These are phyloP conservation scores for Aquilaria sinensis DNA, from an alignment of 345 rosid genomes.

Conservation along the genomic window DNA sequence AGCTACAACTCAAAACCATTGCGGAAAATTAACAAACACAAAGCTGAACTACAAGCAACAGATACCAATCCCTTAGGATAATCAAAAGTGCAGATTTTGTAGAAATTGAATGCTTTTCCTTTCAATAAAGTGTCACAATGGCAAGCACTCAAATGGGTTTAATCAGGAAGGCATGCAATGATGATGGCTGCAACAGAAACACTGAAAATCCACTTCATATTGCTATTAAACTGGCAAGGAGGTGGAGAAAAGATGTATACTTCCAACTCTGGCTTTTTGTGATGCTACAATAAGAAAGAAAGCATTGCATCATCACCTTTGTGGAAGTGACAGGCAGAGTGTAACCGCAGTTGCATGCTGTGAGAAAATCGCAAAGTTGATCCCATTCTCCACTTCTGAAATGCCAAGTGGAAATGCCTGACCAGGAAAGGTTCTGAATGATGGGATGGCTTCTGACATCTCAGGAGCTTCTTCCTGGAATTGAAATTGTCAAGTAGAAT, in stretches of 20 bases:
- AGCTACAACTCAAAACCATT: too few species aligned
- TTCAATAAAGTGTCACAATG: too few species aligned
- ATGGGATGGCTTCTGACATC: constrained; percentile 30
- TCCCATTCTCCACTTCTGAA: constrained; percentile 65
- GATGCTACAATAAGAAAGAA: not conserved
- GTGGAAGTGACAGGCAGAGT: constrained; percentile 68
- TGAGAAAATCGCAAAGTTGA: constrained; percentile 81
- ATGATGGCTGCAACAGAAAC: too few species aligned
- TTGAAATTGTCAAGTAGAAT: constrained; percentile 3
- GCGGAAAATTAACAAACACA: constrained; percentile 6
- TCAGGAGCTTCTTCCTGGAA: constrained; percentile 47
- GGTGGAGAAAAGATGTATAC: too few species aligned
- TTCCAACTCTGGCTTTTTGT: too few species aligned
- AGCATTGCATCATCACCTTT: constrained; percentile 32
- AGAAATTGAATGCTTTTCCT: too few species aligned
- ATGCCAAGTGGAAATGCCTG: constrained; percentile 78
- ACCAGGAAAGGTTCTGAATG: constrained; percentile 51
- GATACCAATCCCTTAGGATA: not conserved
- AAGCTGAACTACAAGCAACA: not conserved
- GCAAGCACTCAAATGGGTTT: too few species aligned
- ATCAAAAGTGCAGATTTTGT: not conserved
- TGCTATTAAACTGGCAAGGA: too few species aligned
- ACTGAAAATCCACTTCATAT: too few species aligned
- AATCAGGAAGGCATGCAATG: too few species aligned
- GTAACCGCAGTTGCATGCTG: constrained; percentile 78